Evolutionary conservation across 78 protist genomes (phyloP), one percentile per base, ranked within the genome.

Genomic region (Emiliania huxleyi): DNA sequence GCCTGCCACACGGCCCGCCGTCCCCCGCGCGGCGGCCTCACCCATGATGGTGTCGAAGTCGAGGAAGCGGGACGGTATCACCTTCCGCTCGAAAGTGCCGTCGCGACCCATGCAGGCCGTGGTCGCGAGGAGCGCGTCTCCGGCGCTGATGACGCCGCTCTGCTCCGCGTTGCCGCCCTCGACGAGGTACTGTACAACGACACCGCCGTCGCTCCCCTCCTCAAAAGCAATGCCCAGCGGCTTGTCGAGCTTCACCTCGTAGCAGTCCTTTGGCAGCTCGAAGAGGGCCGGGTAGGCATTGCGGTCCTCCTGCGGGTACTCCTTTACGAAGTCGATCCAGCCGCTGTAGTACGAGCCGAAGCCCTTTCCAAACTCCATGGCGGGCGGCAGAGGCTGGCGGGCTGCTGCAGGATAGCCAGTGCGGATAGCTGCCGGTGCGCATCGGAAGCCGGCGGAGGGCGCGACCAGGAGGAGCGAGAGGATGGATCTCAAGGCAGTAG

Each of bases 251-350:
- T 21, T 62, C 37, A 15, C 12, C 33, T 62, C 75, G 33, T 62
- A 62, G 11, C 3, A 4, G 37, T 15, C 75, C 23, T 62, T 21
- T 21, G 75, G 75, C 75, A 62, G 75, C 75, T 3, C 37, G 12
- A 62, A 62, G 37, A 23, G 2, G 29, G 3, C 75, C 8, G 75
- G 75, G 75, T 62, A 62, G 37, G 11, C 15, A 8, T 52, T 15
- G 15, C 62, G 62, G 62, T 52, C 62, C 15, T 52, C 62, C 98
- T 3, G 97, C 98, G 23, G 99, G 94, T 35, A 99, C 99, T 21
- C 98, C 95, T 2, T 99, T 96, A 25, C 95, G 95, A 29, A 95
- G 35, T 0, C 96, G 94, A 25, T 94, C 96, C 87, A 95, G 52
- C 97, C 91, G 79, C 98, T 96, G 21, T 98, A 87, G 3, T n/a